A percentile compares a stretch with the other conserved stretches of the same genome.
Evolutionary conservation across 176 grass and related monocot species (phyloP).

Genomic region (Bromus sterilis): DNA sequence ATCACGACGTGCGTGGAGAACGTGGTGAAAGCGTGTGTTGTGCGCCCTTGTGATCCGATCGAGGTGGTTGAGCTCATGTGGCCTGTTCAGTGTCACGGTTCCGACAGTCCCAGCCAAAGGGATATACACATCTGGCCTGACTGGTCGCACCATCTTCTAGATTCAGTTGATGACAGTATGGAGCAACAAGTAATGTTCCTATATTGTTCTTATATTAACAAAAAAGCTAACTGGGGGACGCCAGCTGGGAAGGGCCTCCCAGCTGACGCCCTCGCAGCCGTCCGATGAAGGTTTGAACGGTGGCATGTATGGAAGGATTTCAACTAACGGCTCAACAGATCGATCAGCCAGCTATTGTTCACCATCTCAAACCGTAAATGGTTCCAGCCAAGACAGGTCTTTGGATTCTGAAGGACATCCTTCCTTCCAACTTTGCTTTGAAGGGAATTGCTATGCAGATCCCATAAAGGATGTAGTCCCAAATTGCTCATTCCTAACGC

Average conservation of each 20-base stretch:
- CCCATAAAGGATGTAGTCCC: not conserved
- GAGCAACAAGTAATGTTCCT: not conserved
- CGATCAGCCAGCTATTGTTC: not conserved
- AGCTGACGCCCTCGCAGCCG: too few species aligned
- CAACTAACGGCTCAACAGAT: not conserved
- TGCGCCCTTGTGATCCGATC: not conserved
- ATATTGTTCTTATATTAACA: too few species aligned
- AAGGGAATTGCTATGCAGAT: not conserved
- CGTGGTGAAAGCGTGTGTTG: not conserved
- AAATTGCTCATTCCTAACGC: not conserved
- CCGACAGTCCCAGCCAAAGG: not conserved
- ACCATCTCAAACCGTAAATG: not conserved
- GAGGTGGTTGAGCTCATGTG: not conserved
- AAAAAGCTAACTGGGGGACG: too few species aligned
- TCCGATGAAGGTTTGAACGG: too few species aligned
- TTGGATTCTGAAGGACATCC: not conserved
- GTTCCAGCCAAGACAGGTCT: not conserved
- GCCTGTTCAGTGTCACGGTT: not conserved
- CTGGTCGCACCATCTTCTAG: not conserved
- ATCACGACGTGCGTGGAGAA: not conserved
- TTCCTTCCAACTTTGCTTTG: not conserved
- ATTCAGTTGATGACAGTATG: not conserved
- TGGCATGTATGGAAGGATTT: not conserved
- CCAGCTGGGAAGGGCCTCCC: too few species aligned
- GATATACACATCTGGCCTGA: not conserved